Evolutionary conservation across 768 basidiomycete genomes (phyloP), one percentile per base, ranked within the genome.

Genomic region (Antrodiella citrinella): DNA sequence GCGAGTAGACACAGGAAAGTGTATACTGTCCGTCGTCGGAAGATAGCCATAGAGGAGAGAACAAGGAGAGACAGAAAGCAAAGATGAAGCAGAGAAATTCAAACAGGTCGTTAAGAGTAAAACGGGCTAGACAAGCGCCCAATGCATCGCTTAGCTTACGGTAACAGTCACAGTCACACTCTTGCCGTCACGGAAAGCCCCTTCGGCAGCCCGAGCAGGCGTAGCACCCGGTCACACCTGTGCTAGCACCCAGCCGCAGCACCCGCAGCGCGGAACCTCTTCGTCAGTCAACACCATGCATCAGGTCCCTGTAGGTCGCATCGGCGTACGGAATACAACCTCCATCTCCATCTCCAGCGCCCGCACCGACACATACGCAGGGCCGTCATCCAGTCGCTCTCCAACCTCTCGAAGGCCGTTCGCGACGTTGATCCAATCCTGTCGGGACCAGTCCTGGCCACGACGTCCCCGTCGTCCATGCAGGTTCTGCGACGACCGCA

Each of bases 401-500:
- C 77, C 83, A 35, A 86, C 65, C 22, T 59, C 61, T 25, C 61
- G 65, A 59, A 91, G 57, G 45, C 68, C 70, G 4, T 57, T 57
- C 51, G 84, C 61, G 23, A 69, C 76, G 11, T 74, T 69, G 54
- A 74, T 68, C 87, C 88, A 91, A 57, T 82, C 84, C 47, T 72
- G 67, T 43, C 76, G 69, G 11, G 82, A 72, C 86, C 86, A 91
- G 54, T 90, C 84, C 58, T 80, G 76, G 1, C 88, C 88, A n/a
- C 76, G 66, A 43, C 85, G 74, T 0, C 84, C 84, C 23, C 52
- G 64, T 18, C 41, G 41, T 18, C 30, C 30, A 15, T 35, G 30
- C 7, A 35, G 15, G 19, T 66, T 67, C 26, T 66, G 61, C 53
- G 76, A 72, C 39, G 80, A 73, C 44, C 67, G 67, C 48, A 64